Conservation (phyloP, 805 yeast genomes). For the Gaillardinia entomophila region DNA sequence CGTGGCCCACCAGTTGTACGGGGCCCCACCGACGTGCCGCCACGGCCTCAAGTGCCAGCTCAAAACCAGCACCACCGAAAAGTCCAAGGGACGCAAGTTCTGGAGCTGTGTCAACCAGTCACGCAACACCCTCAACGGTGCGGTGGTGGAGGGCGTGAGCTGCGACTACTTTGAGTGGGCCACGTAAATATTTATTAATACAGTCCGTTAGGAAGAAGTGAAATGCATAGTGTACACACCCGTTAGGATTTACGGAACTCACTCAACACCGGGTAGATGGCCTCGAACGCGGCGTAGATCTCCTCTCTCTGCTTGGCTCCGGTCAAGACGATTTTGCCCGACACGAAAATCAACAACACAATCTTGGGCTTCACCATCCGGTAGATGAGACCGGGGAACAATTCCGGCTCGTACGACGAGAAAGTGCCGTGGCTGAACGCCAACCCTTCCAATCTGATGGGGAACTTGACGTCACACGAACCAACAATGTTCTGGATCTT, state of each 20-base stretch:
- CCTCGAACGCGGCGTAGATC: conserved; percentile 96
- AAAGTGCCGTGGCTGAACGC: conserved; percentile 98
- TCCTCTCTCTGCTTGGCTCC: conserved; percentile 99
- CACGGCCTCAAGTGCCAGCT: conserved; percentile 21
- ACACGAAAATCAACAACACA: conserved; percentile 89
- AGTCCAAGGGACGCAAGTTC: conserved; percentile 24
- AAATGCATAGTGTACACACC: not conserved
- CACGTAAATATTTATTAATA: too few relatives aligned
- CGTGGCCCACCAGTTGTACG: conserved; percentile 11
- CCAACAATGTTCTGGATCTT: conserved; percentile 98
- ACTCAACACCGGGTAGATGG: conserved; percentile 95
- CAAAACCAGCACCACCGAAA: conserved; percentile 20
- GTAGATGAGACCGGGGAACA: conserved; percentile 96
- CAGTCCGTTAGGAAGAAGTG: too few relatives aligned
- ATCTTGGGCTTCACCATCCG: conserved; percentile 99
- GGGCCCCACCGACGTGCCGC: conserved; percentile 20
- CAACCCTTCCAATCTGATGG: conserved; percentile 93
- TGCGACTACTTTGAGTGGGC: conserved; percentile 14
- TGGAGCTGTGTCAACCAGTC: conserved; percentile 23
- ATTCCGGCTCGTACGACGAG: conserved; percentile 96
- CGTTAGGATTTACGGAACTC: conserved; percentile 81
- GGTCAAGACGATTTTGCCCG: conserved; percentile 94
- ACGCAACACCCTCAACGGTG: conserved; percentile 7
- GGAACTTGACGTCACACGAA: conserved; percentile 97
- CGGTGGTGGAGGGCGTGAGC: conserved; percentile 7